These are phyloP conservation scores for Trichoderma parareesei DNA, from an alignment of 495 filamentous ascomycete genomes.

Conservation along the genomic window DNA sequence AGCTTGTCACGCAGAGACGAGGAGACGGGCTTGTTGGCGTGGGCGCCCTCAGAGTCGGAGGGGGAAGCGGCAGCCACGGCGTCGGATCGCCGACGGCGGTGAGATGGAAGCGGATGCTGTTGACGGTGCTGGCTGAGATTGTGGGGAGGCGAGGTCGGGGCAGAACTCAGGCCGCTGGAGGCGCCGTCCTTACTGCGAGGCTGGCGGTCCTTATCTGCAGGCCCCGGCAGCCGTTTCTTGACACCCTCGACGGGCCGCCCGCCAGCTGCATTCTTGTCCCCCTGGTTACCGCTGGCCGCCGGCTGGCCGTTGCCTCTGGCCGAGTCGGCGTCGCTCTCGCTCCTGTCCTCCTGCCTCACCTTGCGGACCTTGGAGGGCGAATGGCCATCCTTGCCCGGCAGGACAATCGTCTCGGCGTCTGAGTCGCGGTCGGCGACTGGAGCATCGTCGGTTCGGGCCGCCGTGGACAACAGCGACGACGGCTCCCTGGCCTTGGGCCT, in stretches of 20 bases:
- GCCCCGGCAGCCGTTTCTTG: constrained; percentile 38
- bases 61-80: constrained; percentile 15
- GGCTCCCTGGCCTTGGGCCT: constrained; percentile 11
- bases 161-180: constrained; percentile 48
- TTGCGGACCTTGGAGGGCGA: constrained; percentile 63
- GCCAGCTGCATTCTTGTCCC: constrained; percentile 15
- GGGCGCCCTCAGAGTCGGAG: constrained; percentile 39
- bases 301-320: constrained; percentile 30
- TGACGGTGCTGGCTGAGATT: constrained; percentile 31
- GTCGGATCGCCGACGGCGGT: constrained; percentile 8
- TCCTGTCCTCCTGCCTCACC: constrained; percentile 58
- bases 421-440: constrained; percentile 52
- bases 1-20: constrained; percentile 28
- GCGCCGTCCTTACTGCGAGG: constrained; percentile 33
- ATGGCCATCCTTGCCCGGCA: constrained; percentile 62
- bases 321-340: constrained; percentile 44
- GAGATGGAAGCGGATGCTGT: constrained; percentile 24
- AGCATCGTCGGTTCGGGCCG: constrained; percentile 30
- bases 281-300: constrained; percentile 19
- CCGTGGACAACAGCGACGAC: neutral
- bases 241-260: constrained; percentile 27
- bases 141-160: constrained; percentile 40
- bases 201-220: constrained; percentile 27
- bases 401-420: constrained; percentile 74
- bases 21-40: constrained; percentile 18